Evolutionary conservation across 768 basidiomycete species (phyloP).

Genomic region (Rhodotorula babjevae): DNA sequence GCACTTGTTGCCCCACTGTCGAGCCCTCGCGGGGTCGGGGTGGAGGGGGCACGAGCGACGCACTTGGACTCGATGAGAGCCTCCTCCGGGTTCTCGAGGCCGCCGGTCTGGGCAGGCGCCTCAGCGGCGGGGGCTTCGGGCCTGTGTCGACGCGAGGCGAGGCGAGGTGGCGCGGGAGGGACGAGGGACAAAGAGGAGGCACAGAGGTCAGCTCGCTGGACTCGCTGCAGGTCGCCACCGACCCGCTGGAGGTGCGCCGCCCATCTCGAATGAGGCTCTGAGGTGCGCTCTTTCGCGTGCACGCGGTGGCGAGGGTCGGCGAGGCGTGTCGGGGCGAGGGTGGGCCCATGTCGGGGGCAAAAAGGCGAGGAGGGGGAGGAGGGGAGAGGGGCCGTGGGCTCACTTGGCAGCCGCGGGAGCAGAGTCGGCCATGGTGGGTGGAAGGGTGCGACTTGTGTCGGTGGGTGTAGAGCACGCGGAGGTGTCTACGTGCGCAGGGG

Average conservation of each 20-base stretch:
- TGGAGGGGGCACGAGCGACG: background rate
- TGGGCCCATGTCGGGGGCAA: background rate
- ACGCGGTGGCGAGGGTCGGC: background rate
- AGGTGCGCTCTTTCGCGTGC: background rate
- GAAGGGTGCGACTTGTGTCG: background rate
- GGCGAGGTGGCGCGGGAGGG: background rate
- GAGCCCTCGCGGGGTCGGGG: background rate
- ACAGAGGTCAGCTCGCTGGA: constrained; percentile 5
- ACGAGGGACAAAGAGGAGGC: background rate
- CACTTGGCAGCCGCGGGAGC: constrained; percentile 33
- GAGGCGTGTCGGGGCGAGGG: background rate
- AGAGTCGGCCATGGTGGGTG: constrained; percentile 27
- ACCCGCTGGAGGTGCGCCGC: background rate
- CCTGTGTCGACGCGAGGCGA: background rate
- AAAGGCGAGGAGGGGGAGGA: background rate
- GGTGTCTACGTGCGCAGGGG: background rate
- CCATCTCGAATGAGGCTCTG: background rate
- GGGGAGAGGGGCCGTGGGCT: background rate
- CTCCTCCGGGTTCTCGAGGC: constrained; percentile 35
- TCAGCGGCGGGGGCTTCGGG: constrained; percentile 38
- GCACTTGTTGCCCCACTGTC: background rate
- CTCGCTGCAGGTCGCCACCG: background rate
- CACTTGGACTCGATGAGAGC: constrained; percentile 41
- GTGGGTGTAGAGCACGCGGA: background rate
- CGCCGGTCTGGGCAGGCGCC: constrained; percentile 31